phyloP scores from a whole-genome alignment of 345 rosid species.

The Turritis glabra region DNA sequence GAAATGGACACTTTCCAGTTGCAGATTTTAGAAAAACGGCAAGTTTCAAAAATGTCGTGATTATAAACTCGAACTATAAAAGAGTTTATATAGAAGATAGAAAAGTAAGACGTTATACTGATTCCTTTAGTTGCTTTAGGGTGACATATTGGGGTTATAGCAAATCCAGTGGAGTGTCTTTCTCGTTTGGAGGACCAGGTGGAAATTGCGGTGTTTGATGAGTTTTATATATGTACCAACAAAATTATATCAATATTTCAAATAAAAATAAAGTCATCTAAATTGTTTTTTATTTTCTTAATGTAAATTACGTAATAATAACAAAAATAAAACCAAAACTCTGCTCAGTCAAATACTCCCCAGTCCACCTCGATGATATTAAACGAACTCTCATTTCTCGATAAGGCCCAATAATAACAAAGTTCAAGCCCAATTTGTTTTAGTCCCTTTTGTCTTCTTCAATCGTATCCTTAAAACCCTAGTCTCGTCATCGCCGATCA shows the following conservation, averaged over 20 bases:
- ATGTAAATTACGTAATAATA: too few species aligned
- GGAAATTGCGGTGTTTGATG: not conserved
- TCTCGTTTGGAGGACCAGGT: slow-evolving; percentile 31
- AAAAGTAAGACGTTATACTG: not conserved
- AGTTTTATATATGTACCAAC: not conserved
- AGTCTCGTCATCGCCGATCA: slow-evolving; percentile 11
- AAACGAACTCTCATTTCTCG: not conserved
- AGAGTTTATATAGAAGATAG: not conserved
- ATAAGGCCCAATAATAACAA: slow-evolving; percentile 8
- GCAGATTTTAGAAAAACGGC: not conserved
- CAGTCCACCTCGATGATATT: too few species aligned
- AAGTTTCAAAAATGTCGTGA: not conserved
- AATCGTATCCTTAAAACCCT: slow-evolving; percentile 23
- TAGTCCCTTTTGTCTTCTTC: not conserved
- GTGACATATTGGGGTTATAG: not conserved
- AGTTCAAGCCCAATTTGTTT: not conserved
- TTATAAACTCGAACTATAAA: not conserved
- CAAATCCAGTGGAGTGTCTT: not conserved
- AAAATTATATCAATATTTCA: not conserved
- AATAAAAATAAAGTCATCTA: not conserved
- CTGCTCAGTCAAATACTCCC: too few species aligned
- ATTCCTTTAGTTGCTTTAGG: not conserved
- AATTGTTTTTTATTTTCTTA: not conserved
- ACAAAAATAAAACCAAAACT: too few species aligned
- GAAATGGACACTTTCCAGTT: slow-evolving; percentile 19